phyloP scores from a whole-genome alignment of 1,284 basidiomycete genomes.

The Rhodotorula glutinis region DNA sequence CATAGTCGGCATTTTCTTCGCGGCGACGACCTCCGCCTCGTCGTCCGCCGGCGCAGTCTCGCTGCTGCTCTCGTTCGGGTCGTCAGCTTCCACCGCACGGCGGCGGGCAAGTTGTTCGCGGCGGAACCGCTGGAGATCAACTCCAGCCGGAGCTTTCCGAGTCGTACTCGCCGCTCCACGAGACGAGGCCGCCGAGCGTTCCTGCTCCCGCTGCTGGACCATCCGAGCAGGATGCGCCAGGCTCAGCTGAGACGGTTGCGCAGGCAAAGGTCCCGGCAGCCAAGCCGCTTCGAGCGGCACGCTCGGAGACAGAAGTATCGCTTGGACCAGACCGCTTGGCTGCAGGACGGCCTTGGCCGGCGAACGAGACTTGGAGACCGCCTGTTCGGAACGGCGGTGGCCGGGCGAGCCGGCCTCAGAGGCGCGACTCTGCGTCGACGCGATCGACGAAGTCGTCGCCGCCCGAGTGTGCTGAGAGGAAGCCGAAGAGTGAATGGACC shows the following conservation, averaged over 20 bases:
- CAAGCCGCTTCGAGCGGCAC: not conserved
- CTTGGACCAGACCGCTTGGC: not conserved
- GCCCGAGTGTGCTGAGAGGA: not conserved
- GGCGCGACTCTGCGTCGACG: not conserved
- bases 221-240: not conserved
- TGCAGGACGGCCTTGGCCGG: not conserved
- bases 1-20: not conserved
- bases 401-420: too few species aligned
- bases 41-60: not conserved
- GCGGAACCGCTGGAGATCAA: not conserved
- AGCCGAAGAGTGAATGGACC: not conserved
- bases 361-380: too few species aligned
- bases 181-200: too few species aligned
- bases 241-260: not conserved
- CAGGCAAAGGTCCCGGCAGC: not conserved
- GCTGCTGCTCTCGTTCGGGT: not conserved
- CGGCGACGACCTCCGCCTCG: not conserved
- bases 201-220: not conserved
- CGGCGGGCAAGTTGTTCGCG: not conserved
- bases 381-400: too few species aligned
- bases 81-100: not conserved
- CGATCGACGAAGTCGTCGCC: not conserved
- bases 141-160: not conserved
- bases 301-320: not conserved
- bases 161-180: not conserved